These are phyloP conservation scores for Telfairia occidentalis DNA, from an alignment of 331 rosid genomes.

Conservation along the genomic window DNA sequence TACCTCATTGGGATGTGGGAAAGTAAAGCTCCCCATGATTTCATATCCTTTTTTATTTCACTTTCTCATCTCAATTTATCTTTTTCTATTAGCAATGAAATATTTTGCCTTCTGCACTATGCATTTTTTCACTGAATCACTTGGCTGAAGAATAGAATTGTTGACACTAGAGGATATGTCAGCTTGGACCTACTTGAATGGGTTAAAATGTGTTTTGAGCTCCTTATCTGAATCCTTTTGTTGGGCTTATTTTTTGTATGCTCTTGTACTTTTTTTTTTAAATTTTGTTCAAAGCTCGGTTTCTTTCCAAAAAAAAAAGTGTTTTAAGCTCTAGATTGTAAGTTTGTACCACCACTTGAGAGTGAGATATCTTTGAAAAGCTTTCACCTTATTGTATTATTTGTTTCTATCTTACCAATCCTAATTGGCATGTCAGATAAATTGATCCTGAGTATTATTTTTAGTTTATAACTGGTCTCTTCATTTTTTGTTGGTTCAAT, in stretches of 20 bases:
- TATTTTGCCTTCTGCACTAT: not conserved
- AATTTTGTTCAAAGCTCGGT: no score
- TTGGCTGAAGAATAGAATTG: not conserved
- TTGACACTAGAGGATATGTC: not conserved
- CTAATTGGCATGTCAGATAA: not conserved
- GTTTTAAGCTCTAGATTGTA: not conserved
- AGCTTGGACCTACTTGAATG: not conserved
- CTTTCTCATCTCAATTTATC: not conserved
- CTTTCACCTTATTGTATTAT: not conserved
- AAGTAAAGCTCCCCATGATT: not conserved
- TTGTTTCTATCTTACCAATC: not conserved
- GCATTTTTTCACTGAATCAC: not conserved
- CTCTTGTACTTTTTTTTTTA: no score
- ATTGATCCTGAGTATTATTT: not conserved
- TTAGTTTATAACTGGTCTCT: not conserved
- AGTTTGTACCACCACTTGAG: not conserved
- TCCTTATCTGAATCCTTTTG: no score
- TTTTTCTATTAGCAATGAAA: not conserved
- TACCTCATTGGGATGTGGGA: not conserved
- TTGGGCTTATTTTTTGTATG: no score
- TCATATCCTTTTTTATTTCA: not conserved
- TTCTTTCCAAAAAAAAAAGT: no score
- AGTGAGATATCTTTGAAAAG: not conserved
- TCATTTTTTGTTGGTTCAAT: slow-evolving; percentile 22
- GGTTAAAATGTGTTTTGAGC: not conserved